A percentile compares a stretch with the other conserved stretches of the same genome.
phyloP scores from a whole-genome alignment of 805 yeast genomes.

The Yamadazyma sp. region DNA sequence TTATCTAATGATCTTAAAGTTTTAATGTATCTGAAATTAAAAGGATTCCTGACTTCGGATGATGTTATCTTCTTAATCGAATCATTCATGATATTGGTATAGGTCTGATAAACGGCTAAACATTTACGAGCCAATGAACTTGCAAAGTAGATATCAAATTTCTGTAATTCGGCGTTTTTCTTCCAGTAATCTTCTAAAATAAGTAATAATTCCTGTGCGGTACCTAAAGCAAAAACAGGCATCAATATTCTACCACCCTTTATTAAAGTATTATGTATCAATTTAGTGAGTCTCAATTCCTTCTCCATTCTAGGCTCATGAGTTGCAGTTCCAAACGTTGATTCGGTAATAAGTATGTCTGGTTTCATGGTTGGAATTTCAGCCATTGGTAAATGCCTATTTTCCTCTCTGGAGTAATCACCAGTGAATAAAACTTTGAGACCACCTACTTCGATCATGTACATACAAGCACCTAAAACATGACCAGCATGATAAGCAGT shows the following conservation, averaged over 20 bases:
- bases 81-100: constrained; percentile 96
- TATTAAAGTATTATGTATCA: constrained; percentile 77
- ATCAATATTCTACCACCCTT: constrained; percentile 90
- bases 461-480: constrained; percentile 98
- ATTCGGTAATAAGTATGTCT: constrained; percentile 87
- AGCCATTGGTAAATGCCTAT: constrained; percentile 91
- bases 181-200: constrained; percentile 96
- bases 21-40: constrained; percentile 81
- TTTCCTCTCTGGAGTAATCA: constrained; percentile 94
- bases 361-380: constrained; percentile 89
- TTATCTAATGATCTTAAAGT: constrained; percentile 76
- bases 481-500: constrained; percentile 99
- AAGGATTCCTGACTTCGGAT: constrained; percentile 61
- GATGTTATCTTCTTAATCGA: constrained; percentile 63
- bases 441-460: constrained; percentile 91
- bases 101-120: constrained; percentile 96
- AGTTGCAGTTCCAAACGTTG: constrained; percentile 97
- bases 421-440: constrained; percentile 88
- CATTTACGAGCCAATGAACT: constrained; percentile 92
- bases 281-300: constrained; percentile 74
- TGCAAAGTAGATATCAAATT: constrained; percentile 83
- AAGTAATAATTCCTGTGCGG: constrained; percentile 90
- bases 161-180: constrained; percentile 74
- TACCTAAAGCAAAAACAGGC: constrained; percentile 95
- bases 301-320: constrained; percentile 88